Base-by-base conservation (phyloP, 2,329 filamentous ascomycete species). In the Pseudopithomyces maydicus region DNA sequence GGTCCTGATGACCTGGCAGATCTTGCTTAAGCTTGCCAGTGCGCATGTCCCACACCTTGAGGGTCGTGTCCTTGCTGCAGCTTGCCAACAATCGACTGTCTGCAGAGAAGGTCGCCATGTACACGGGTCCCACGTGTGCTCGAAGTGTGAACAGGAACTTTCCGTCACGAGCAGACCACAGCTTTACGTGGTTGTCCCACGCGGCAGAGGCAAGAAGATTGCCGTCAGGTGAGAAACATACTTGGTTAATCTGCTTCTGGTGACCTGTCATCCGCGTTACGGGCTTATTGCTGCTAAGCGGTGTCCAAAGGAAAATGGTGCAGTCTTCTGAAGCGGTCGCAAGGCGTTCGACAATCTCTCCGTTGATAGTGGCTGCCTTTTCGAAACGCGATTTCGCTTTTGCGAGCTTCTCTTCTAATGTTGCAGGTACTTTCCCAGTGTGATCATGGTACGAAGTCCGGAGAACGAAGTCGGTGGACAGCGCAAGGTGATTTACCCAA, bases 251-350 rank as follows among this genome's bases (percentile, higher is more conserved):
- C 72, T 94, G 91, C 78, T 98, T 98, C 74, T 97, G 92, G 71
- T 99, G 95, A 2, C 95, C 95, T n/a, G 92, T 78, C 78, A 98
- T 85, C 33, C 92, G 84, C n/a, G 91, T 90, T 3, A 98, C 81
- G 0, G 94, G 93, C 74, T 98, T 97, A 7, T 83, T 90, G 3
- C 89, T 88, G 33, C 63, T 73, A 10, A 88, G 82, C 0, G 93
- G 93, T 58, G 96, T 91, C 94, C 94, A 99, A 7, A 99, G 84
- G 73, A 92, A 97, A 85, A 99, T 94, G 6, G 93, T 97, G 75
- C 93, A 96, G 75, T 99, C 95, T 72, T 98, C 95, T 64, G 90
- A 94, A 2, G 94, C 95, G 8, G 92, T 96, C 2, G 96, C 90
- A 3, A 98, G 79, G 26, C 91, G 86, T 79, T 99, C 95, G 1